Evolutionary conservation across 164 flowering plant genomes (phyloP).

Genomic region (Akebia trifoliata): DNA sequence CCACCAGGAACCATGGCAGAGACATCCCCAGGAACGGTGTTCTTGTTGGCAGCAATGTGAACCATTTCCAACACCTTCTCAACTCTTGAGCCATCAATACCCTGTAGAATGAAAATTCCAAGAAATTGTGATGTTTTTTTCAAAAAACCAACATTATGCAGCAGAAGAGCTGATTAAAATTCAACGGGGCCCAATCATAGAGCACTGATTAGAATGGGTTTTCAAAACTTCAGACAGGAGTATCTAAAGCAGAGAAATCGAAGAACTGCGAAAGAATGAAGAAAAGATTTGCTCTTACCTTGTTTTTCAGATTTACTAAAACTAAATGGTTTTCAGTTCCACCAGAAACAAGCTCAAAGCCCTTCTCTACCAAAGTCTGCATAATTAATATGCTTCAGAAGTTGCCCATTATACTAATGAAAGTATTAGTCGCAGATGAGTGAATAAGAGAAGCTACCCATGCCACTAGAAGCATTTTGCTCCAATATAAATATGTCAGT

Average conservation of each 20-base stretch:
- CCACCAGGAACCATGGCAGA: slow-evolving; percentile 99
- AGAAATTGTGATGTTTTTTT: too few species aligned
- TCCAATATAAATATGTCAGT: too few species aligned
- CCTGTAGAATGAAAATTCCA: slow-evolving; percentile 37
- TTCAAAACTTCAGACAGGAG: background rate
- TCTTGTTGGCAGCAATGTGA: slow-evolving; percentile 98
- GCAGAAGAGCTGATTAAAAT: too few species aligned
- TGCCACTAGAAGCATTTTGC: background rate
- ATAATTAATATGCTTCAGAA: too few species aligned
- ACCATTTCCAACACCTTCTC: slow-evolving; percentile 95
- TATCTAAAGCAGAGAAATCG: background rate
- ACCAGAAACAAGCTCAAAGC: slow-evolving; percentile 95
- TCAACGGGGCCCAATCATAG: too few species aligned
- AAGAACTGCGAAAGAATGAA: background rate
- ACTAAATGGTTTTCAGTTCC: slow-evolving; percentile 98
- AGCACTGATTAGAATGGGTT: background rate
- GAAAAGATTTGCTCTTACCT: slow-evolving; percentile 28
- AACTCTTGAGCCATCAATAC: slow-evolving; percentile 97
- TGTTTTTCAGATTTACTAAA: slow-evolving; percentile 64
- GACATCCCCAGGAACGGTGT: slow-evolving; percentile 82
- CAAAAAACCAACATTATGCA: too few species aligned
- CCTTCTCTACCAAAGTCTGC: slow-evolving; percentile 57
- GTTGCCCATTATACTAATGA: too few species aligned
- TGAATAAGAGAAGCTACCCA: background rate
- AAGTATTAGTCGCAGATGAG: background rate